Evolutionary conservation across 2,329 filamentous ascomycete species (phyloP), one percentile per base, ranked within the genome.

Genomic region (Phyllosticta citriasiana): DNA sequence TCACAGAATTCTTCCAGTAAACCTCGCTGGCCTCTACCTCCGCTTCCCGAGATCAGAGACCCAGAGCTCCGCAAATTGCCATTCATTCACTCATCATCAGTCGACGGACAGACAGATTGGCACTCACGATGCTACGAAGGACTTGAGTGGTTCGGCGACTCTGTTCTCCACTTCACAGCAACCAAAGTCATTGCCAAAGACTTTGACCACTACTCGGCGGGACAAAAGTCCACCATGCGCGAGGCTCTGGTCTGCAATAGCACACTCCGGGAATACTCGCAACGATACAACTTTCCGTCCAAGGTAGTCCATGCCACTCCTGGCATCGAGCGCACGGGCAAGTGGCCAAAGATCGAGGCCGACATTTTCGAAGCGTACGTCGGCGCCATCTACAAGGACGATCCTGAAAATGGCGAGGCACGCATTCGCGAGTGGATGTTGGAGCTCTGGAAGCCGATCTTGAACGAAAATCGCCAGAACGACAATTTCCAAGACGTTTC

Each of bases 321-420:
- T 2, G 40, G 40, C 12, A 16, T 47, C 40, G 40, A 47, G 40
- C 40, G n/a, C 6, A n/a, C 40, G 16, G 5, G 40, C 25, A 69
- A 70, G 14, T 75, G 58, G 69, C 81, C 78, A 14, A 97, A 97
- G 73, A 84, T 91, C 9, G 80, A 88, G 61, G 92, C 87, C 8
- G 93, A 97, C 70, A 81, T 97, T 19, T 95, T 97, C 67, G 93
- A 97, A 72, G 88, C 93, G 0, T 97, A 95, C 67, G 84, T 96
- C 16, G 92, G 88, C 8, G 92, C 88, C 2, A 75, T 92, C 5
- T 82, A 96, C 7, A 33, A 55, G 8, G 58, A 60, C 7, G 58
- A 60, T 19, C 35, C 76, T 90, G 2, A 85, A 87, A 0, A 83
- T 91, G 67, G 79, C 84, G 0, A 73, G 76, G 27, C 22, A 9